Evolutionary conservation across 371 early-diverging fungal species (phyloP), one percentile per base, ranked within the genome.

Genomic region (Thermomucor indicae-seudaticae): DNA sequence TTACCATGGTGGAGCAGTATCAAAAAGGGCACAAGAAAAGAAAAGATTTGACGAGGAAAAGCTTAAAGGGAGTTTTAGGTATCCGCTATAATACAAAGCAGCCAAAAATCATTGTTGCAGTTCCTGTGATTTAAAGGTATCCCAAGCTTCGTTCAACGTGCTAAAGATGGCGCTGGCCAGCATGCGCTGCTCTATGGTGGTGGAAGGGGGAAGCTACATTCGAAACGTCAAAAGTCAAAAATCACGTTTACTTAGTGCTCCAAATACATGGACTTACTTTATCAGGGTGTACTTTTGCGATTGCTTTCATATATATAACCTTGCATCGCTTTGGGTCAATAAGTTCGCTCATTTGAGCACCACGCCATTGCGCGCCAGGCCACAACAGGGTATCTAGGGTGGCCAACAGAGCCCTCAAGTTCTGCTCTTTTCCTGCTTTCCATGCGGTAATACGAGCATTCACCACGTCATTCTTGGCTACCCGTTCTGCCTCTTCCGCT

Each of bases 241-340:
- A 43, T 8, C 14, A 10, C 11, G 3, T 10, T 44, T 24, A 16
- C 12, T 23, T 27, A 20, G 12, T 19, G 8, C 40, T n/a, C n/a
- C n/a, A n/a, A n/a, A 32, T 32, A 32, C 34, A 32, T 31, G 31
- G 4, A 1, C 35, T 58, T 74, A 90, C 89, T 84, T 96, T 98
- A 59, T 98, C 98, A 0, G 98, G 97, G 67, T 98, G 98, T 17
- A 97, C 80, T 54, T 89, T 90, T 14, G 85, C 84, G 56, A 98
- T 93, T 4, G 96, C 94, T 46, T 85, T 84, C 86, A 95, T 90
- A 65, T 98, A 98, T 40, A 72, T 75, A 16, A 91, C 69, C 72
- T 98, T 98, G 49, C 95, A 95, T 60, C 90, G 86, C 47, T 75
- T 76, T 0, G 93, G 85, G 28, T 88, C 80, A 19, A 98, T 77